Evolutionary conservation across 2,329 filamentous ascomycete genomes (phyloP).

Genomic region (Gremmenia infestans): DNA sequence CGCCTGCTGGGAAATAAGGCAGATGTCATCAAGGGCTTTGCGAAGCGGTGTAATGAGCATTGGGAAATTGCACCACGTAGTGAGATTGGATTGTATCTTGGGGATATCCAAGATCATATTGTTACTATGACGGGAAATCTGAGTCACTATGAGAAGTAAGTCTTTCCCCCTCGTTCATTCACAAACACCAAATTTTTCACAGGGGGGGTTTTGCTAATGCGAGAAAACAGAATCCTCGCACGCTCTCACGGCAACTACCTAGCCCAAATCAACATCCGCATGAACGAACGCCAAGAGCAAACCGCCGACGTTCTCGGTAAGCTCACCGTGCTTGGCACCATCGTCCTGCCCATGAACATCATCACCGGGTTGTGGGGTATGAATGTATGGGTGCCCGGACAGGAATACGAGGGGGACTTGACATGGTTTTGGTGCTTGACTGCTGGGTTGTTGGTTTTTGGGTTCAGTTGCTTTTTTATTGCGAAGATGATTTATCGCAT

Average conservation of each 20-base stretch:
- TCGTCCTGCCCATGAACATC: conserved; percentile 98
- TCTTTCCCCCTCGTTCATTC: background rate
- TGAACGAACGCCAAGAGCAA: conserved; percentile 96
- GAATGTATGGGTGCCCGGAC: conserved; percentile 95
- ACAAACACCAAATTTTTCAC: no score
- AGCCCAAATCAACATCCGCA: conserved; percentile 98
- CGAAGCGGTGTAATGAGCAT: conserved; percentile 95
- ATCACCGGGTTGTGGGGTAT: conserved; percentile 98
- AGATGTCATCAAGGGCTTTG: conserved; percentile 98
- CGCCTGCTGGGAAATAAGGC: conserved; percentile 93
- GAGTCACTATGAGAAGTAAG: conserved; percentile 91
- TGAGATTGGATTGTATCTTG: conserved; percentile 95
- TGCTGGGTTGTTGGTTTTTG: conserved; percentile 71
- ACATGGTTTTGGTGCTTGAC: conserved; percentile 74
- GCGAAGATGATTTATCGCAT: conserved; percentile 31
- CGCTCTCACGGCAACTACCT: conserved; percentile 94
- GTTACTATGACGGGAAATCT: conserved; percentile 98
- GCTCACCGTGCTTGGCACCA: conserved; percentile 91
- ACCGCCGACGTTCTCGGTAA: conserved; percentile 93
- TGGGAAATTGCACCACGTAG: conserved; percentile 94
- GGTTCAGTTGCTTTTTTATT: conserved; percentile 59
- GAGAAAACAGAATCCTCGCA: conserved; percentile 64
- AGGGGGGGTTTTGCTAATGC: conserved; percentile 17
- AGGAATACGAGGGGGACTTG: conserved; percentile 71
- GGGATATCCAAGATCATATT: conserved; percentile 98